phyloP scores from a whole-genome alignment of 352 stramenopile species.

The Peronospora farinosa region DNA sequence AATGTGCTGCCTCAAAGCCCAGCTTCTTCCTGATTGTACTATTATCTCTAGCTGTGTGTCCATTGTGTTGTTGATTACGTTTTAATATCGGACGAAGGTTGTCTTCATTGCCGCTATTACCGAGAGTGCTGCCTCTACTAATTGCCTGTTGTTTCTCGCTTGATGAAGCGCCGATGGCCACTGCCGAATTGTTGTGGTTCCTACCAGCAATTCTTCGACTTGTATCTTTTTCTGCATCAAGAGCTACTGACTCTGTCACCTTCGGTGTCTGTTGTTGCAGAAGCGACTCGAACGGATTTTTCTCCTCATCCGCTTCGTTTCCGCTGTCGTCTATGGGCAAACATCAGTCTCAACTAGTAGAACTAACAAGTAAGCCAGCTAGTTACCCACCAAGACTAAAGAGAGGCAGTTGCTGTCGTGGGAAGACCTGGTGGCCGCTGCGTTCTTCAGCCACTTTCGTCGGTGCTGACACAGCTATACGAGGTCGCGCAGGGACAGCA shows the following conservation, averaged over 20 bases:
- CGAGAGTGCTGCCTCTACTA: neutral
- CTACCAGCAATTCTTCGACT: neutral
- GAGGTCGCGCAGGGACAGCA: constrained; percentile 1
- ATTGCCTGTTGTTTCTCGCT: constrained; percentile 1
- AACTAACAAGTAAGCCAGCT: neutral
- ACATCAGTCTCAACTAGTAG: neutral
- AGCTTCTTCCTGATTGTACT: constrained; percentile 16
- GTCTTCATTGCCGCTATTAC: constrained; percentile 1
- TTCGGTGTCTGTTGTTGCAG: constrained; percentile 23
- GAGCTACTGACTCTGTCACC: constrained; percentile 1
- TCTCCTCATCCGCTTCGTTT: constrained; percentile 27
- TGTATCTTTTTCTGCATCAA: neutral
- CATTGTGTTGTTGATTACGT: constrained; percentile 6
- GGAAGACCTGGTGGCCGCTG: constrained; percentile 37
- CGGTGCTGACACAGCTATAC: neutral
- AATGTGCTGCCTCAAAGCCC: constrained; percentile 43
- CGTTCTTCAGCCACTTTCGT: constrained; percentile 2
- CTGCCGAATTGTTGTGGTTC: neutral
- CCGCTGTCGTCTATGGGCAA: constrained; percentile 24
- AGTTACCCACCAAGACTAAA: constrained; percentile 37
- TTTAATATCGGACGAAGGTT: constrained; percentile 18
- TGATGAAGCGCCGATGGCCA: neutral
- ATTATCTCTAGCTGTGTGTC: neutral
- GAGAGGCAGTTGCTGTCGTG: constrained; percentile 23
- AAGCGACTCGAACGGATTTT: constrained; percentile 64